Conservation (phyloP, 345 rosid genomes). For the Eutrema heterophyllum region DNA sequence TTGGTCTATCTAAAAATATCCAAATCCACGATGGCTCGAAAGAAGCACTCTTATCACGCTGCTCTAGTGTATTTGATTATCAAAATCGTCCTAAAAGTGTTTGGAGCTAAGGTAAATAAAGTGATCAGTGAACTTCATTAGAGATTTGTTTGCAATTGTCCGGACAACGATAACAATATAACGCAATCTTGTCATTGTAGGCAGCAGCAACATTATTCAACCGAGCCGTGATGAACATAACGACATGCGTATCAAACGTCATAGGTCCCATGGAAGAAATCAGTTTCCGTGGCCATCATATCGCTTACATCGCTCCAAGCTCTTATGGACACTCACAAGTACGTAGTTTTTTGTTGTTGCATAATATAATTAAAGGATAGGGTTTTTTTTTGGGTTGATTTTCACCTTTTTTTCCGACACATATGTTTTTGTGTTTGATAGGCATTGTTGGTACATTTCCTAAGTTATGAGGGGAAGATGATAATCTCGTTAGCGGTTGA, state of each 20-base stretch:
- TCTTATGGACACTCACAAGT: slow-evolving; percentile 54
- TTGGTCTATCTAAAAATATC: slow-evolving; percentile 40
- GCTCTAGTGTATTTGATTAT: background rate
- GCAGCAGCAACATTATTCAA: slow-evolving; percentile 31
- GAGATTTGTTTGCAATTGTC: background rate
- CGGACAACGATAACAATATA: background rate
- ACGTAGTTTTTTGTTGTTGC: background rate
- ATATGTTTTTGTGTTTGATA: background rate
- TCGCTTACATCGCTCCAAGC: slow-evolving; percentile 55
- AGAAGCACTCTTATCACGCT: slow-evolving; percentile 53
- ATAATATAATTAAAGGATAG: background rate
- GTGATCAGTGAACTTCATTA: background rate
- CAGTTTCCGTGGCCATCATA: slow-evolving; percentile 49
- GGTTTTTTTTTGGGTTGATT: background rate
- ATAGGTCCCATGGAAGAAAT: slow-evolving; percentile 56
- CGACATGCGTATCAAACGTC: slow-evolving; percentile 53
- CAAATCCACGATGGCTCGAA: slow-evolving; percentile 43
- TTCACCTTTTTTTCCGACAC: background rate
- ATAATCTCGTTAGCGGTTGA: slow-evolving; percentile 2
- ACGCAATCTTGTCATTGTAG: slow-evolving; percentile 3
- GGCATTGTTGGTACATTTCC: slow-evolving; percentile 4
- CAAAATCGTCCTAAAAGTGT: slow-evolving; percentile 16
- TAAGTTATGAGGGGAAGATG: slow-evolving; percentile 12
- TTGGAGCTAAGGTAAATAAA: slow-evolving; percentile 40
- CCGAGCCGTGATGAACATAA: slow-evolving; percentile 33